Evolutionary conservation across 1,139 yeast genomes (phyloP).

Genomic region (Hyphopichia burtonii): DNA sequence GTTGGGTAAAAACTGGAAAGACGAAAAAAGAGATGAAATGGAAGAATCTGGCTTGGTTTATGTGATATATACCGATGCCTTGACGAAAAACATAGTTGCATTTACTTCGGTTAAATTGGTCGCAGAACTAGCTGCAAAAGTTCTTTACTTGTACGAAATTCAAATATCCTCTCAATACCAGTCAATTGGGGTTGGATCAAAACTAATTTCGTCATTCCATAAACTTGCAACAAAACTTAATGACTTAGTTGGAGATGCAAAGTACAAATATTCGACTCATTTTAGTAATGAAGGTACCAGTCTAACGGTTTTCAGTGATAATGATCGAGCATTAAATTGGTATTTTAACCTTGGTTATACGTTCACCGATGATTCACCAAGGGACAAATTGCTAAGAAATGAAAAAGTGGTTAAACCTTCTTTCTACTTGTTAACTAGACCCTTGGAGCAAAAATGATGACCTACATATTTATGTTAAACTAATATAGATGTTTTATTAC

Average conservation of each 20-base stretch:
- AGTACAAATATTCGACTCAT: constrained; percentile 1
- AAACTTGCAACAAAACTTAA: constrained; percentile 17
- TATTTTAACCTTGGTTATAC: constrained; percentile 41
- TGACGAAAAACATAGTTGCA: constrained; percentile 24
- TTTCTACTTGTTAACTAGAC: constrained; percentile 24
- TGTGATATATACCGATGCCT: constrained; percentile 21
- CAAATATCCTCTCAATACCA: constrained; percentile 38
- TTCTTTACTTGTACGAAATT: constrained; percentile 54
- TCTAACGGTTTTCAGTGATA: constrained; percentile 54
- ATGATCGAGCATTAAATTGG: constrained; percentile 42
- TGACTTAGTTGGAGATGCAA: neutral
- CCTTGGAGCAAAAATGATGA: neutral
- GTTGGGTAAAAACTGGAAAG: constrained; percentile 45
- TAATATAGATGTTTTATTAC: neutral
- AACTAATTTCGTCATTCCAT: constrained; percentile 32
- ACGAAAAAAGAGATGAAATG: constrained; percentile 46
- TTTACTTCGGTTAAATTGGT: constrained; percentile 46
- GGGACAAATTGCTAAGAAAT: constrained; percentile 35
- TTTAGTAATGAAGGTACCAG: constrained; percentile 29
- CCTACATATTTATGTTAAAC: neutral
- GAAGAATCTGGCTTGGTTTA: constrained; percentile 43
- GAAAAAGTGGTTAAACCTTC: constrained; percentile 43
- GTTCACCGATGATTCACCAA: constrained; percentile 41
- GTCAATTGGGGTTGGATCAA: constrained; percentile 31
- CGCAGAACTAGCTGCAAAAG: constrained; percentile 27